Percentiles rank a stretch among this genome's conserved stretches.
These are phyloP conservation scores for Phytophthora rubi DNA, from an alignment of 352 stramenopile genomes.

Conservation along the genomic window DNA sequence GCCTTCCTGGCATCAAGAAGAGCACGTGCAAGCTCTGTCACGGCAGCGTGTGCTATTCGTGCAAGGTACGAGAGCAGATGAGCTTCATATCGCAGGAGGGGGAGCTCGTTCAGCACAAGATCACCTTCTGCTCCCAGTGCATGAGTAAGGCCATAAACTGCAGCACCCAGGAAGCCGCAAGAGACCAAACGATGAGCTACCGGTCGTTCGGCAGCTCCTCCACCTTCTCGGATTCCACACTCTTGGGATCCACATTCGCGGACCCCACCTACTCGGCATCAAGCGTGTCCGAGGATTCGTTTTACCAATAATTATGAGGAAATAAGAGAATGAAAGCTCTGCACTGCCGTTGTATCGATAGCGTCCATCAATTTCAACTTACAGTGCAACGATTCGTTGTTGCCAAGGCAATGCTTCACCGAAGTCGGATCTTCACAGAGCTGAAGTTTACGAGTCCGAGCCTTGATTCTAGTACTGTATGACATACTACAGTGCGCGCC, in stretches of 20 bases:
- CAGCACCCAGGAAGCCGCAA: conserved; percentile 33
- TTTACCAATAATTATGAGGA: background rate
- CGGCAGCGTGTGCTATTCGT: conserved; percentile 24
- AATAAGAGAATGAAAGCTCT: background rate
- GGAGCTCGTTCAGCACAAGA: conserved; percentile 41
- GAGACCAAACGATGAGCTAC: conserved; percentile 31
- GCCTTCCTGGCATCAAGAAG: conserved; percentile 24
- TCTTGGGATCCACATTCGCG: background rate
- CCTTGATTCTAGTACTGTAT: background rate
- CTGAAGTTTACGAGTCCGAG: background rate
- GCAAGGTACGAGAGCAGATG: conserved; percentile 39
- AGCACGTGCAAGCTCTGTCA: conserved; percentile 35
- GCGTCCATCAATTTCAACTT: too few species aligned
- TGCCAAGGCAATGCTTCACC: too few species aligned
- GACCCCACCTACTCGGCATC: conserved; percentile 4
- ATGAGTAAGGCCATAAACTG: conserved; percentile 48
- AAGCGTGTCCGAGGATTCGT: conserved; percentile 23
- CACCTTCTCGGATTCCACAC: conserved; percentile 24
- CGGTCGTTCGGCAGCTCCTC: conserved; percentile 35
- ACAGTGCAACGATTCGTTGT: too few species aligned
- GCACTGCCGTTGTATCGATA: too few species aligned
- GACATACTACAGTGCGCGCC: too few species aligned
- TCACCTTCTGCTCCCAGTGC: conserved; percentile 50
- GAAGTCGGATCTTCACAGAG: background rate
- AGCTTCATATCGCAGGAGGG: conserved; percentile 44